Evolutionary conservation across 2,329 filamentous ascomycete species (phyloP), one percentile per base, ranked within the genome.

Genomic region (Dendrostoma leiphaemia): DNA sequence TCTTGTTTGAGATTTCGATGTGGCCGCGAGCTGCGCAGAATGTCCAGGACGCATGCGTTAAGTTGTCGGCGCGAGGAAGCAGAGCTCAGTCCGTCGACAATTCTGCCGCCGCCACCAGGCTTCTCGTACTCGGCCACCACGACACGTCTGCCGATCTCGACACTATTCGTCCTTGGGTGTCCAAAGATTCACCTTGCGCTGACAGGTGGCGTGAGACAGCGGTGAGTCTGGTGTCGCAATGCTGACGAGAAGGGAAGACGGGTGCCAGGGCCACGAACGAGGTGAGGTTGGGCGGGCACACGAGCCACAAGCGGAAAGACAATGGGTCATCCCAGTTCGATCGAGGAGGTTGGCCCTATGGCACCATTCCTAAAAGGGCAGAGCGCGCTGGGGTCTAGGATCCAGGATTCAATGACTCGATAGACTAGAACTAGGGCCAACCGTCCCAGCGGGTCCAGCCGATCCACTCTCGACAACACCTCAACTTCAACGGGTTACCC

Each of bases 161-260:
- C 23, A 12, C 13, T 12, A 7, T 6, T 12, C 10, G 38, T 41
- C 19, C 38, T 4, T 26, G 38, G 24, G 28, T 23, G n/a, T 38
- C 13, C 17, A 40, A 24, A 41, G n/a, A n/a, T 8, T 17, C 6
- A 9, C 23, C 28, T 19, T 19, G 21, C n/a, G n/a, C 17, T 40
- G 46, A 24, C 35, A 35, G 6, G 26, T 29, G 41, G 54, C 46
- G 54, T 50, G 50, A 53, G 45, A 13, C 47, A 40, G 31, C 35
- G 48, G n/a, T 44, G 44, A 52, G 23, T 41, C 21, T n/a, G n/a
- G n/a, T n/a, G 38, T 41, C 26, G 38, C 38, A 41, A n/a, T 41
- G 44, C 26, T 29, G 35, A 35, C 32, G 21, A 35, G 21, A 28
- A 29, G 4, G n/a, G 9, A 8, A 15, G 34, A 35, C 21, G 21